phyloP scores from a whole-genome alignment of 441 rosid genomes.

The Euphorbia celastroides region DNA sequence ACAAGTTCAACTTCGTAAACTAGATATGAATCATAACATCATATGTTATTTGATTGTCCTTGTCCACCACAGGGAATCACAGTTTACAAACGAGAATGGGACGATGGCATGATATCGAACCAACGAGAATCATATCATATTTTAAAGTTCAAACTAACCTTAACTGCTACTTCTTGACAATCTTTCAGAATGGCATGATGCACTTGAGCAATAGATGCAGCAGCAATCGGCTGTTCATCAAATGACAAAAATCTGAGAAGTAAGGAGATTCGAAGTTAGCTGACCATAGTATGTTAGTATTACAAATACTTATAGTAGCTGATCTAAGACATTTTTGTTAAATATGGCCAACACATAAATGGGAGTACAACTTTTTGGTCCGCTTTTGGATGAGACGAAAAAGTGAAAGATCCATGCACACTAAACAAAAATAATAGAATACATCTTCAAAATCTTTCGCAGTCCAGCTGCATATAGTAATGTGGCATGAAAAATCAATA shows the following conservation, averaged over 20 bases:
- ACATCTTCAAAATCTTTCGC: background rate
- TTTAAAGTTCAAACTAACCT: conserved; percentile 38
- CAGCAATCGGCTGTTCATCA: conserved; percentile 83
- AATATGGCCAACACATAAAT: background rate
- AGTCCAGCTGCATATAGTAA: background rate
- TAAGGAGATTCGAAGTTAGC: conserved; percentile 13
- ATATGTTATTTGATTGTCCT: background rate
- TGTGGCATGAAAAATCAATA: background rate
- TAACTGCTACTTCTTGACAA: conserved; percentile 71
- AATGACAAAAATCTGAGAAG: conserved; percentile 66
- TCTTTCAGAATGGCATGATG: conserved; percentile 67
- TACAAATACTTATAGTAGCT: background rate
- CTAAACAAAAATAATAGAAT: background rate
- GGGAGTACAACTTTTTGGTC: background rate
- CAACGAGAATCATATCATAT: too few relatives aligned
- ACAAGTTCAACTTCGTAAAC: background rate
- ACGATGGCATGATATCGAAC: too few relatives aligned
- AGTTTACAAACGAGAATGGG: background rate
- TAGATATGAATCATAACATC: background rate
- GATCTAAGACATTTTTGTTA: background rate
- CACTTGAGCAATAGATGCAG: conserved; percentile 96
- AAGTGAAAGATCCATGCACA: background rate
- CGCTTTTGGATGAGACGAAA: background rate
- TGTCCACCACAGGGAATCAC: background rate
- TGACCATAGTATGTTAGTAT: background rate